Base-by-base conservation (phyloP, 2,329 filamentous ascomycete genomes). In the Aspergillus texensis region DNA sequence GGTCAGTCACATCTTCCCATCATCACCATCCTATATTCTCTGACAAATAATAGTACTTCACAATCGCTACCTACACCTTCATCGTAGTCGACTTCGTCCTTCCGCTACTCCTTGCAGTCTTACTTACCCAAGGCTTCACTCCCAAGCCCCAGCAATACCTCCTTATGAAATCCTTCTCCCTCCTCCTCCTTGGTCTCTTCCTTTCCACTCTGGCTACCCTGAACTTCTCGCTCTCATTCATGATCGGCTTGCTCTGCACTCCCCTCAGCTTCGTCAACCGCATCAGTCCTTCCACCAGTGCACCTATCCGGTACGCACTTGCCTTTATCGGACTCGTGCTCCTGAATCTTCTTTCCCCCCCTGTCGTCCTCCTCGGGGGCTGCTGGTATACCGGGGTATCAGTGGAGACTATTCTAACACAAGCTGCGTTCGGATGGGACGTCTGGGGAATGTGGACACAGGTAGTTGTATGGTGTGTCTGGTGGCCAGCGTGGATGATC, bases 181-280 rank as follows among this genome's bases (percentile, higher is more conserved):
- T 98, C n/a, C 88, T 99, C 14, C 84, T 96, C 11, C 86, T 98
- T 0, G 95, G 95, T 71, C 92, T 97, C 82, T 94, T 93, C 71
- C 88, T 99, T 67, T 94, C 94, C 14, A 91, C 94, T 0, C 89
- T 99, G 14, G 94, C 95, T 2, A 99, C 94, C 0, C 86, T 99
- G 58, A 99, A 99, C 80, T 99, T 99, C 83, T 93, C 91, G 3
- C 88, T 97, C 16, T 89, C 93, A 55, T 90, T 98, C 74, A 83
- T 97, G 43, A 83, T 97, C 57, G 95, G 95, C 43, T 81, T 98
- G 2, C 81, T 94, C 53, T 88, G 92, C 50, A 82, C 87, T 4
- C 94, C 94, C 0, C 82, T 98, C 16, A 89, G 88, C n/a, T 97
- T 97, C 75, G 82, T 79, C 61, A 69, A 66, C 68, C 81, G n/a